phyloP scores from a whole-genome alignment of 2,329 filamentous ascomycete genomes.

The Elsinoe australis region DNA sequence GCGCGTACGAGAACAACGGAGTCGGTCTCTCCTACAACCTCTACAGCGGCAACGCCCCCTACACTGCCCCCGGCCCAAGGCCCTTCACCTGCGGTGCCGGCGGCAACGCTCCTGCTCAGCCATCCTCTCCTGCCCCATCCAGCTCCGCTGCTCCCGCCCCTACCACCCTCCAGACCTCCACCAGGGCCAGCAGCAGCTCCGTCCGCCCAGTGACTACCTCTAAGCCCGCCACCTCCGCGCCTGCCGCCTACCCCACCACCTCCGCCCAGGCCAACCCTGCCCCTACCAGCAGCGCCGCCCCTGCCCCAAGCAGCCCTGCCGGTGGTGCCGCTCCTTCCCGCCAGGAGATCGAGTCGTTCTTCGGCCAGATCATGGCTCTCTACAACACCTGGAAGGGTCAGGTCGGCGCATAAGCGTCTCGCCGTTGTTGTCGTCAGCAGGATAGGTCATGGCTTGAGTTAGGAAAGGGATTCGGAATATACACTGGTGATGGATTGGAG shows the following conservation, averaged over 20 bases:
- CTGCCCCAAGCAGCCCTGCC: neutral
- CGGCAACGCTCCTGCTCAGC: constrained; percentile 11
- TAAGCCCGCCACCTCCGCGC: neutral
- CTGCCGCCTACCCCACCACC: constrained; percentile 3
- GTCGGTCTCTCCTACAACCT: constrained; percentile 22
- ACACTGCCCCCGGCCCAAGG: constrained; percentile 20
- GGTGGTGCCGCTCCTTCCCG: neutral
- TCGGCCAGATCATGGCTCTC: constrained; percentile 8
- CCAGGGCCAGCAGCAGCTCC: neutral
- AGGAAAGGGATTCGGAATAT: too few species aligned
- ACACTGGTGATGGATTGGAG: too few species aligned
- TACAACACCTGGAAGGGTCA: constrained; percentile 15
- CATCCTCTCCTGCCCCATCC: constrained; percentile 26
- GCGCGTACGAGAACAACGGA: constrained; percentile 20
- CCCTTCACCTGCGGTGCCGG: constrained; percentile 12
- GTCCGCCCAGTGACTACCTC: neutral
- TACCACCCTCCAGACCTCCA: constrained; percentile 27
- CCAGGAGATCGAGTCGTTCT: constrained; percentile 12
- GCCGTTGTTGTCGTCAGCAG: neutral
- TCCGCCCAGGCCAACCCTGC: constrained; percentile 7
- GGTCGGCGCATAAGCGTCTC: neutral
- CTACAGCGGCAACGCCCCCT: constrained; percentile 20
- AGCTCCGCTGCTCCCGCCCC: constrained; percentile 32
- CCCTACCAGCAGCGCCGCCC: neutral
- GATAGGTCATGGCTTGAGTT: neutral